Conservation (phyloP, 352 stramenopile genomes). For the Globisporangium radiosum region DNA sequence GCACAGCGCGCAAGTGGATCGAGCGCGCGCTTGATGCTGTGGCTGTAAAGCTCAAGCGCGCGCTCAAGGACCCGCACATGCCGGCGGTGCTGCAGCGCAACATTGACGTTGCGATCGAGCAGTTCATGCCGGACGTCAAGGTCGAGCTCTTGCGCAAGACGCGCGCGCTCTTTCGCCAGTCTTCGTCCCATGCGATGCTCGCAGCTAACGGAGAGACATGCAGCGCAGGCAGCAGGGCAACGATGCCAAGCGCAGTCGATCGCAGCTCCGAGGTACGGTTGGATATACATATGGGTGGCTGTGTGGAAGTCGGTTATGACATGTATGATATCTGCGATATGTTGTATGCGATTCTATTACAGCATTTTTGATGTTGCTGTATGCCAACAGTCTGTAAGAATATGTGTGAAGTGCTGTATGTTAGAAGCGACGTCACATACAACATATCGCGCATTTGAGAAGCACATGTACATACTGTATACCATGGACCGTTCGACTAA, state of each 20-base stretch:
- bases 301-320: not conserved
- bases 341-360: not conserved
- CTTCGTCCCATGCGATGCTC: slow-evolving; percentile 1
- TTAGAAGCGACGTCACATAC: too few species aligned
- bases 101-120: slow-evolving; percentile 79
- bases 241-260: not conserved
- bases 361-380: too few species aligned
- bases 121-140: slow-evolving; percentile 87
- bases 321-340: not conserved
- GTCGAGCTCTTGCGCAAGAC: slow-evolving; percentile 86
- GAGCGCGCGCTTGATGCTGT: slow-evolving; percentile 77
- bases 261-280: slow-evolving; percentile 3
- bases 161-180: slow-evolving; percentile 56
- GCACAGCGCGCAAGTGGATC: slow-evolving; percentile 67
- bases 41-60: slow-evolving; percentile 58
- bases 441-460: too few species aligned
- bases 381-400: not conserved
- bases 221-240: not conserved
- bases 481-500: too few species aligned
- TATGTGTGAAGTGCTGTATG: not conserved
- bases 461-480: too few species aligned
- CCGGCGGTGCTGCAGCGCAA: slow-evolving; percentile 75
- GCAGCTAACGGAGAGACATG: not conserved
- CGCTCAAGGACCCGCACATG: slow-evolving; percentile 84
- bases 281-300: not conserved